These are phyloP conservation scores for Halophytophthora batemanensis DNA, from an alignment of 352 stramenopile species.

Conservation along the genomic window DNA sequence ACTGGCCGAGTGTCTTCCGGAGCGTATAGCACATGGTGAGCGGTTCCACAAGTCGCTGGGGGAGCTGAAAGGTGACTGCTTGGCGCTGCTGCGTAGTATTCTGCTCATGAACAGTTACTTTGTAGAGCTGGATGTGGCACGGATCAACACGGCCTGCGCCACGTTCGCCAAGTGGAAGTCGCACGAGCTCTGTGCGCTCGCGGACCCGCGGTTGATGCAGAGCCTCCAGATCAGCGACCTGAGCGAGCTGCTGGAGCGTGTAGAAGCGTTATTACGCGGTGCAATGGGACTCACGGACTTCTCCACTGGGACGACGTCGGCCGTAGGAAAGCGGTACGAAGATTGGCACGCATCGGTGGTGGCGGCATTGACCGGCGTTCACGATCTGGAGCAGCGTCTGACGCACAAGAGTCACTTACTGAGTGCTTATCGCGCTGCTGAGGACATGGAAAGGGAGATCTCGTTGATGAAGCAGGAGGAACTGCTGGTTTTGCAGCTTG, in stretches of 20 bases:
- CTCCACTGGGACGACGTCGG: conserved; percentile 24
- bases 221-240: conserved; percentile 39
- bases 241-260: conserved; percentile 24
- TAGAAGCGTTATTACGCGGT: conserved; percentile 31
- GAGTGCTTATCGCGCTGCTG: conserved; percentile 23
- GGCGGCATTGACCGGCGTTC: conserved; percentile 27
- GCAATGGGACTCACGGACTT: conserved; percentile 55
- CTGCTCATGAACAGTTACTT: conserved; percentile 61
- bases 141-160: conserved; percentile 38
- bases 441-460: conserved; percentile 30
- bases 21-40: conserved; percentile 26
- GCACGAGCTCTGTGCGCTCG: conserved; percentile 31
- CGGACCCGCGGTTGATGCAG: conserved; percentile 36
- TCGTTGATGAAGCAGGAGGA: conserved; percentile 42
- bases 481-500: conserved; percentile 19
- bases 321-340: conserved; percentile 38
- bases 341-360: conserved; percentile 44
- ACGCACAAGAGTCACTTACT: conserved; percentile 35
- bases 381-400: conserved; percentile 30
- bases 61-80: conserved; percentile 36
- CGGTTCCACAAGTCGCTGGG: conserved; percentile 43
- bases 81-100: conserved; percentile 40
- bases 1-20: conserved; percentile 22
- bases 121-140: conserved; percentile 45
- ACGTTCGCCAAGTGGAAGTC: conserved; percentile 31